A percentile compares a stretch with the other conserved stretches of the same genome.
Evolutionary conservation across 768 basidiomycete genomes (phyloP).

Genomic region (Leccinum imitatum): DNA sequence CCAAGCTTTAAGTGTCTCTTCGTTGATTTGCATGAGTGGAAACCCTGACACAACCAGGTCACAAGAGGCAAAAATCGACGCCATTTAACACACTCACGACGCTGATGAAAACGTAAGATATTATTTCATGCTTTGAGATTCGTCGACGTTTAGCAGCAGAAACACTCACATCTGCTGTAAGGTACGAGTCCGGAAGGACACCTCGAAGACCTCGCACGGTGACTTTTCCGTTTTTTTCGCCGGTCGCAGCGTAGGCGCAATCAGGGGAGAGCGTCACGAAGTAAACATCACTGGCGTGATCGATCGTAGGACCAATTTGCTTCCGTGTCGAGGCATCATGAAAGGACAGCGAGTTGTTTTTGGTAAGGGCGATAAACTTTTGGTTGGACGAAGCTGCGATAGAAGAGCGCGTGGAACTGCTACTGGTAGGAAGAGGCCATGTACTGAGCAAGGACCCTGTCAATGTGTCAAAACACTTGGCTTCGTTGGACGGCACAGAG

Average conservation of each 20-base stretch:
- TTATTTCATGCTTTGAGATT: neutral
- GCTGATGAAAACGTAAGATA: too few species aligned
- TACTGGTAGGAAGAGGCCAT: neutral
- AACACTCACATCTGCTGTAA: neutral
- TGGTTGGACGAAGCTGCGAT: neutral
- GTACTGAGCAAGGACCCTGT: neutral
- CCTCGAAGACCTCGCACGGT: neutral
- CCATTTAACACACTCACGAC: too few species aligned
- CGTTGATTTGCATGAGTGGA: too few species aligned
- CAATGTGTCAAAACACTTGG: neutral
- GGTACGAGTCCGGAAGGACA: neutral
- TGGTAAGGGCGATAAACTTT: neutral
- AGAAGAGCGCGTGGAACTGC: neutral
- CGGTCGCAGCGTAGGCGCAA: neutral
- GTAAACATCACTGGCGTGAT: neutral
- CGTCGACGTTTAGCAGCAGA: too few species aligned
- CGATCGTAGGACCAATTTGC: neutral
- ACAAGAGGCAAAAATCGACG: too few species aligned
- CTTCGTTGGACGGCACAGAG: neutral
- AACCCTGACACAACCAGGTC: too few species aligned
- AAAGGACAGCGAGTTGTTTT: neutral
- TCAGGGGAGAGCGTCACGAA: slow-evolving; percentile 1
- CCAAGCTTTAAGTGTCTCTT: too few species aligned
- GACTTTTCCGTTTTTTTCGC: neutral
- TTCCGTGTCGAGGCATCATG: neutral